These are phyloP conservation scores for Pyracantha coccinea DNA, from an alignment of 331 rosid genomes.

Conservation along the genomic window DNA sequence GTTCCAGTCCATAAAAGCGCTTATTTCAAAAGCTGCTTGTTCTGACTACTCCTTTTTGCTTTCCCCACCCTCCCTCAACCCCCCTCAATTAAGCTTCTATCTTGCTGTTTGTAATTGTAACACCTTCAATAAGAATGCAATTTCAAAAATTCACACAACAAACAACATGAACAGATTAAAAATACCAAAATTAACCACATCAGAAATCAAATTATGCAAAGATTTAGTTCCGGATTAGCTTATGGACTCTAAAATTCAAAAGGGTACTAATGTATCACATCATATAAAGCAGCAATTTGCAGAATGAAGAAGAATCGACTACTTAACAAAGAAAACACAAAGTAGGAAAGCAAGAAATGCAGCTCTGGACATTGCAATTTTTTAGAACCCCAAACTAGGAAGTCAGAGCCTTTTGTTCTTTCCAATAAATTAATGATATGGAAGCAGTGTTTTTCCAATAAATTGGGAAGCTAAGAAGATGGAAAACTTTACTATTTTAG, in stretches of 20 bases:
- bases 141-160: not conserved
- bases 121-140: conserved; percentile 3
- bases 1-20: conserved; percentile 79
- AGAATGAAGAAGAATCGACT: not conserved
- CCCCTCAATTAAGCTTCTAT: conserved; percentile 4
- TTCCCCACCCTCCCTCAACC: not conserved
- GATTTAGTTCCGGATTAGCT: not conserved
- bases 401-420: conserved; percentile 9
- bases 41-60: not conserved
- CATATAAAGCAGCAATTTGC: not conserved
- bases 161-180: not conserved
- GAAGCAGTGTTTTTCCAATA: conserved; percentile 29
- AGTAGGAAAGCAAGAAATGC: conserved; percentile 5
- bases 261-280: not conserved
- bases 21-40: conserved; percentile 1
- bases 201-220: not conserved
- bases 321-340: not conserved
- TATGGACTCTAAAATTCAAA: conserved; percentile 3
- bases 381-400: conserved; percentile 24
- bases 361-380: conserved; percentile 13
- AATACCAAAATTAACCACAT: not conserved
- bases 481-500: conserved; percentile 21
- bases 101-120: not conserved
- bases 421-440: conserved; percentile 18
- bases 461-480: conserved; percentile 45